Conservation (phyloP, 495 filamentous ascomycete species). For the Monascus purpureus region DNA sequence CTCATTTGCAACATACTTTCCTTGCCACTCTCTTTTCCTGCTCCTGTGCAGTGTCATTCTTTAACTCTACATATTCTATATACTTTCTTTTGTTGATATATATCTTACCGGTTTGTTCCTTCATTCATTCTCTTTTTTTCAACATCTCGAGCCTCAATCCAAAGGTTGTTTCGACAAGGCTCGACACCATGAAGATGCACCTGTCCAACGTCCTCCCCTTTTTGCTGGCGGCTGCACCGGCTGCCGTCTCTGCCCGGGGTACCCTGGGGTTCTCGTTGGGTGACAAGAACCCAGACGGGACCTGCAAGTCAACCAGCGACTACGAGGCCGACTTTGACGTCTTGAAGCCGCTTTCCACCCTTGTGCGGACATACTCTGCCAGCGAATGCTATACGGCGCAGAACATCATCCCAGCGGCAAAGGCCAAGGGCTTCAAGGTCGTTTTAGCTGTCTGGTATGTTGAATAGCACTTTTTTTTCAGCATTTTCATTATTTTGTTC, state of each 20-base stretch:
- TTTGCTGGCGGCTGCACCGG: constrained; percentile 26
- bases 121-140: too few relatives aligned
- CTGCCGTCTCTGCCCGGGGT: constrained; percentile 28
- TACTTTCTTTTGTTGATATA: too few relatives aligned
- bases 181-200: too few relatives aligned
- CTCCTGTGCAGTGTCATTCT: too few relatives aligned
- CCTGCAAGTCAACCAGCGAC: constrained; percentile 50
- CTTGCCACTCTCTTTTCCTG: too few relatives aligned
- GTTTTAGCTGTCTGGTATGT: constrained; percentile 61
- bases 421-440: constrained; percentile 57
- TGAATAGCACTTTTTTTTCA: background rate
- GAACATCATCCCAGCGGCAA: constrained; percentile 58
- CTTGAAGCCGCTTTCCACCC: constrained; percentile 32
- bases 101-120: too few relatives aligned
- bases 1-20: too few relatives aligned
- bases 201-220: constrained; percentile 7
- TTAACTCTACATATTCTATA: too few relatives aligned
- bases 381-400: constrained; percentile 47
- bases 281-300: constrained; percentile 35
- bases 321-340: constrained; percentile 58
- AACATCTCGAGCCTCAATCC: too few relatives aligned
- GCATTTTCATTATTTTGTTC: background rate
- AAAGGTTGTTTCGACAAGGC: too few relatives aligned
- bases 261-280: constrained; percentile 37
- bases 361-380: constrained; percentile 62